phyloP scores from a whole-genome alignment of 1,284 basidiomycete genomes.

The Heterobasidion irregulare region DNA sequence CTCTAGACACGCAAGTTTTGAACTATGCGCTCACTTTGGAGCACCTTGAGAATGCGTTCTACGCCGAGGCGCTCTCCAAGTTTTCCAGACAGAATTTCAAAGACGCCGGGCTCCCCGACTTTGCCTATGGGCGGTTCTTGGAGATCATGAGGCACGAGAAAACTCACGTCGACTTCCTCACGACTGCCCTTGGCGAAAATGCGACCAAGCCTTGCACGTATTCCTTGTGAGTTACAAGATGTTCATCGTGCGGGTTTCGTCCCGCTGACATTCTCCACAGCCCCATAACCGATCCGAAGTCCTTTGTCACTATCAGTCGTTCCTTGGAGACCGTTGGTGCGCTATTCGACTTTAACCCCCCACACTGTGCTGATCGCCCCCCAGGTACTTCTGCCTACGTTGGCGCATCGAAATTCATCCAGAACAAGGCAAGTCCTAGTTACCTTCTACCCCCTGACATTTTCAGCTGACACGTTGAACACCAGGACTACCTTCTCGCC shows the following conservation, averaged over 20 bases:
- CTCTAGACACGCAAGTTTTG: conserved; percentile 28
- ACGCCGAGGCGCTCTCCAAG: conserved; percentile 33
- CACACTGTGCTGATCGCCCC: not conserved
- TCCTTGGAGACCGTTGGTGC: conserved; percentile 52
- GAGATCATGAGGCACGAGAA: conserved; percentile 55
- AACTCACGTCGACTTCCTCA: conserved; percentile 31
- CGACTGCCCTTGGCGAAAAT: conserved; percentile 41
- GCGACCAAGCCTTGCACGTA: conserved; percentile 51
- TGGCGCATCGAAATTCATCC: conserved; percentile 39
- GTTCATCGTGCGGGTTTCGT: not conserved
- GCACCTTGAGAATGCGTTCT: conserved; percentile 64
- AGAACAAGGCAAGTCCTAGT: conserved; percentile 19
- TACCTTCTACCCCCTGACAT: not conserved
- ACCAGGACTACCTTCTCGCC: conserved; percentile 19
- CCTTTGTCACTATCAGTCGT: conserved; percentile 44
- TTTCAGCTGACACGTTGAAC: not conserved
- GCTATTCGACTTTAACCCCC: not conserved
- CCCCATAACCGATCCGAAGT: conserved; percentile 34
- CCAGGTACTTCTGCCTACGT: conserved; percentile 45
- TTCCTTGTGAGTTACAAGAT: conserved; percentile 35
- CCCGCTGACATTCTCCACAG: conserved; percentile 15
- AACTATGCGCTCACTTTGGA: conserved; percentile 64
- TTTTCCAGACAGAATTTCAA: conserved; percentile 43
- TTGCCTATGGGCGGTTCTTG: conserved; percentile 38
- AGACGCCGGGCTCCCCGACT: conserved; percentile 41